Base-by-base conservation (phyloP, 75 land plant genomes). In the Sequoia sempervirens region DNA sequence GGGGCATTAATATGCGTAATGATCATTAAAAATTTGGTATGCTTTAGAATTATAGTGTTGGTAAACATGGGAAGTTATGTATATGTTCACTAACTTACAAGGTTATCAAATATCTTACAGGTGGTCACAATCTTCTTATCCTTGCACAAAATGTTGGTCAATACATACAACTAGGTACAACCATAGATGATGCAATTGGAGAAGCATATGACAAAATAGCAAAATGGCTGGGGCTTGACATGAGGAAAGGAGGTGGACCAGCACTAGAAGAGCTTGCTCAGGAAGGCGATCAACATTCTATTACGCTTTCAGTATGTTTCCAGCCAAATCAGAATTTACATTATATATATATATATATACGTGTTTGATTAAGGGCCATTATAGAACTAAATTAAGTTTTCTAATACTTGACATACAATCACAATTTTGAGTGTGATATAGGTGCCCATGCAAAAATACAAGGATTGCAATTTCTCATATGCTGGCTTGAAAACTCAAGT, bases 401-500 rank as follows among this genome's bases (percentile, higher is more conserved):
- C 11, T 36, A 17, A 36, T 72, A 79, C 43, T 79, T 81, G 72
- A 52, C 28, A 36, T 20, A 66, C 14, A 43, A 64, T 34, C 26
- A 20, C 8, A 36, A 64, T 52, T 78, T 11, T 26, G 80, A 78
- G n/a, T 78, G 11, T 78, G 80, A 76, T 40, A 28, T 83, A 96
- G 99, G 88, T 88, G 28, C 97, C 99, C 46, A 96, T 96, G 99
- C 88, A 89, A 78, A 93, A 91, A 69, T 90, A 93, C 83, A 92
- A 92, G 83, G 95, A 96, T 80, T 97, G 96, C 89, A 97, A 96
- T 81, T 94, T 98, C 85, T 98, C 99, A 18, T 98, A 93, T 89
- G 99, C 99, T 80, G 99, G 99, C 54, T 85, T 98, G 83, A 98
- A 98, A 92, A 98, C 95, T 75, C 99, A 96, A 94, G 99, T 96